Conservation (phyloP, 148 eudicot species). For the Vaccinium macrocarpon region DNA sequence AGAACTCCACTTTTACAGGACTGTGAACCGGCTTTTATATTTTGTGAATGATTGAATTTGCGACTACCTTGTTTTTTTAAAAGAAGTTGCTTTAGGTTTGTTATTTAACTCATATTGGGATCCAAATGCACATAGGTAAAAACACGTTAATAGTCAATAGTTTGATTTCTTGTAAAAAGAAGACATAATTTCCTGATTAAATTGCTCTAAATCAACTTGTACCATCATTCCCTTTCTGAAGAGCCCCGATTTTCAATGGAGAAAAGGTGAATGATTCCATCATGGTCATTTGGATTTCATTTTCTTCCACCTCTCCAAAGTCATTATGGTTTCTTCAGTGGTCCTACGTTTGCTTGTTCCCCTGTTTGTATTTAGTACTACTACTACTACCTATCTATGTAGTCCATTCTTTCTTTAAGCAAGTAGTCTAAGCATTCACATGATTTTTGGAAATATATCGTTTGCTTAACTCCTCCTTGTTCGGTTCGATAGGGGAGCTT, state of each 20-base stretch:
- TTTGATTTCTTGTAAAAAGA: background rate
- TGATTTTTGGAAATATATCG: background rate
- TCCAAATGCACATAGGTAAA: background rate
- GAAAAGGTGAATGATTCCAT: background rate
- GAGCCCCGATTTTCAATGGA: background rate
- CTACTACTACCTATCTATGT: background rate
- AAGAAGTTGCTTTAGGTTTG: background rate
- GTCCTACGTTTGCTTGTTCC: background rate
- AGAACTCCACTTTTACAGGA: background rate
- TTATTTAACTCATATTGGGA: background rate
- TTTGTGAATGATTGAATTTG: background rate
- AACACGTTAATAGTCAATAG: background rate
- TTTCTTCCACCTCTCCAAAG: background rate
- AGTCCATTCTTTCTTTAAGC: background rate
- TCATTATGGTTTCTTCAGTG: background rate
- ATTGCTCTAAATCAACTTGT: background rate
- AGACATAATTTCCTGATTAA: background rate
- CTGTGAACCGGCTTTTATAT: background rate
- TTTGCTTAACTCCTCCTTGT: background rate
- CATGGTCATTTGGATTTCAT: background rate
- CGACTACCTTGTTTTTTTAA: background rate
- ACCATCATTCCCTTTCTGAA: background rate
- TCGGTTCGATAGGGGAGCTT: constrained; percentile 13
- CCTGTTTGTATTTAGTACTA: background rate
- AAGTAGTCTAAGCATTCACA: background rate